Evolutionary conservation across 768 basidiomycete genomes (phyloP).

Genomic region (Cubamyces sp.): DNA sequence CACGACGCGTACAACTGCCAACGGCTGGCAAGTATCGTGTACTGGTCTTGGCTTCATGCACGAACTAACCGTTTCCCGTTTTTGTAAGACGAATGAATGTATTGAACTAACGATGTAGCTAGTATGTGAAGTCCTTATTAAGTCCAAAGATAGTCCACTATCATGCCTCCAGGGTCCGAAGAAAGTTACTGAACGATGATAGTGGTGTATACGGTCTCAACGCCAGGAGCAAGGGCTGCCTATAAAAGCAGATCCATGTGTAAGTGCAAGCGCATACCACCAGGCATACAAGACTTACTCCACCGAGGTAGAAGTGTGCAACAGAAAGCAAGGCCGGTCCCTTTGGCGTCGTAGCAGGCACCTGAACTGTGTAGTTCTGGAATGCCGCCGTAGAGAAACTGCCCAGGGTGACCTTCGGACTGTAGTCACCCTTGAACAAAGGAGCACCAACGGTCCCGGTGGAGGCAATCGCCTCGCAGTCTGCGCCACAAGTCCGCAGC

Average conservation of each 20-base stretch:
- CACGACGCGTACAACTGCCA: too few species aligned
- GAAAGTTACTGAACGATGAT: not conserved
- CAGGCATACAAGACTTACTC: constrained; percentile 14
- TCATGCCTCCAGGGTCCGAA: not conserved
- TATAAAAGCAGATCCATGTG: not conserved
- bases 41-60: too few species aligned
- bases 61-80: too few species aligned
- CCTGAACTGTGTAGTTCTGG: constrained; percentile 33
- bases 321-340: constrained; percentile 21
- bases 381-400: not conserved
- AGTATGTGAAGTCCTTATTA: not conserved
- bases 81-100: too few species aligned
- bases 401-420: not conserved
- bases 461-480: not conserved
- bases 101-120: not conserved
- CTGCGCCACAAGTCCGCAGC: not conserved
- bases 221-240: not conserved
- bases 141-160: not conserved
- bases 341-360: constrained; percentile 23
- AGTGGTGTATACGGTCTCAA: constrained; percentile 1
- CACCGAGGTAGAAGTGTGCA: constrained; percentile 27
- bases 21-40: not conserved
- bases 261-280: not conserved
- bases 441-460: not conserved
- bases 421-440: constrained; percentile 5